Evolutionary conservation across 2,329 filamentous ascomycete species (phyloP).

Genomic region (Cadophora sp.): DNA sequence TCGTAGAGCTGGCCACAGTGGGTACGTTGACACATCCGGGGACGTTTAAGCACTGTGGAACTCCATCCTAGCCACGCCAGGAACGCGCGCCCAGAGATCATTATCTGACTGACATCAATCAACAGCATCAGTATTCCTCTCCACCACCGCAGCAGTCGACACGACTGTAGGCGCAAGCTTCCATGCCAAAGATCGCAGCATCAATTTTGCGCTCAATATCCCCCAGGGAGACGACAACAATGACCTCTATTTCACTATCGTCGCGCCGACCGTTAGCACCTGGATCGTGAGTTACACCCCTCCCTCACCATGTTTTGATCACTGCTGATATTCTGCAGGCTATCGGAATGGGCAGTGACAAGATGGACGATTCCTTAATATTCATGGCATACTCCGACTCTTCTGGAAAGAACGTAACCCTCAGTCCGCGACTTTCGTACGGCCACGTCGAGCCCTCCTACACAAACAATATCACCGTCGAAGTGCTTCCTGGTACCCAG

Average conservation of each 20-base stretch:
- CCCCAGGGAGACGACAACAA: conserved; percentile 53
- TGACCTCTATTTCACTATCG: conserved; percentile 62
- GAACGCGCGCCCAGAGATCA: neutral
- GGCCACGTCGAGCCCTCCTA: conserved; percentile 60
- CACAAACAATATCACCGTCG: conserved; percentile 51
- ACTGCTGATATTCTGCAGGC: conserved; percentile 43
- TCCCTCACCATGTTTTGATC: neutral
- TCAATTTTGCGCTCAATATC: conserved; percentile 59
- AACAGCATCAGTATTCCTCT: conserved; percentile 25
- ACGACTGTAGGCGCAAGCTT: conserved; percentile 55
- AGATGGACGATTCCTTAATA: conserved; percentile 60
- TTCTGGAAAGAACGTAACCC: conserved; percentile 57
- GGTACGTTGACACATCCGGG: conserved; percentile 17
- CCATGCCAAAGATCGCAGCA: conserved; percentile 50
- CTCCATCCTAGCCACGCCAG: neutral
- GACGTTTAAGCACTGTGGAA: neutral
- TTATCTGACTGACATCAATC: conserved; percentile 12
- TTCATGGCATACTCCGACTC: conserved; percentile 60
- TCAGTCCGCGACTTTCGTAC: conserved; percentile 60
- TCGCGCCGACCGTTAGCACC: conserved; percentile 52
- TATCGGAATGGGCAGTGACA: conserved; percentile 59
- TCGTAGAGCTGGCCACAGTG: conserved; percentile 17
- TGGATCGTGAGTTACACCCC: conserved; percentile 51
- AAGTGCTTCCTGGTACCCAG: conserved; percentile 55
- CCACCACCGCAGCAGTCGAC: conserved; percentile 27